A percentile compares a stretch with the other conserved stretches of the same genome.
phyloP scores from a whole-genome alignment of 1,284 basidiomycete species.

The Pseudozyma tsukubaensis region DNA sequence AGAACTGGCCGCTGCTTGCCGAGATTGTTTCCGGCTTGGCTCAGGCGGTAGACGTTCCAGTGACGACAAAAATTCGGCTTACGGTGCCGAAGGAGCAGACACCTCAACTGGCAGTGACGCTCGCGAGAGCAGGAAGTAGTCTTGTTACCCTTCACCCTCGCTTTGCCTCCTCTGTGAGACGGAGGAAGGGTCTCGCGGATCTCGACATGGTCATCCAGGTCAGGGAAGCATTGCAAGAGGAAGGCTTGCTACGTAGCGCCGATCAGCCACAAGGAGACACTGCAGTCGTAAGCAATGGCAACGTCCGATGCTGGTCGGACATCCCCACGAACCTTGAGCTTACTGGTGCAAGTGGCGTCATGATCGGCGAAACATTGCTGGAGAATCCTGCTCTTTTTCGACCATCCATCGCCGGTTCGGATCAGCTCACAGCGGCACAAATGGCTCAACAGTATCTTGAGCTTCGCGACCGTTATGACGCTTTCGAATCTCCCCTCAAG shows the following conservation, averaged over 20 bases:
- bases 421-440: constrained; percentile 6
- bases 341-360: constrained; percentile 79
- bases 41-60: constrained; percentile 71
- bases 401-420: constrained; percentile 1
- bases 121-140: constrained; percentile 76
- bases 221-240: constrained; percentile 68
- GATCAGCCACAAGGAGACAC: constrained; percentile 68
- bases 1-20: constrained; percentile 77
- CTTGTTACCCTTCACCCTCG: constrained; percentile 80
- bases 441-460: constrained; percentile 35
- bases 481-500: constrained; percentile 30
- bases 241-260: constrained; percentile 56
- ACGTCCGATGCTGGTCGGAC: constrained; percentile 76
- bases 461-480: constrained; percentile 13
- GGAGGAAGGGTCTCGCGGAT: constrained; percentile 78
- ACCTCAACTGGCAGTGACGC: constrained; percentile 73
- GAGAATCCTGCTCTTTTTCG: constrained; percentile 73
- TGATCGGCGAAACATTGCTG: constrained; percentile 80
- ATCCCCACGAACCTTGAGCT: constrained; percentile 73
- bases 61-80: constrained; percentile 74
- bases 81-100: constrained; percentile 73
- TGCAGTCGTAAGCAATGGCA: constrained; percentile 80
- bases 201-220: constrained; percentile 74
- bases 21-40: constrained; percentile 73
- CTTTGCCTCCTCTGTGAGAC: constrained; percentile 76